Conservation (phyloP, 495 filamentous ascomycete species). For the Friedmanniomyces simplex region DNA sequence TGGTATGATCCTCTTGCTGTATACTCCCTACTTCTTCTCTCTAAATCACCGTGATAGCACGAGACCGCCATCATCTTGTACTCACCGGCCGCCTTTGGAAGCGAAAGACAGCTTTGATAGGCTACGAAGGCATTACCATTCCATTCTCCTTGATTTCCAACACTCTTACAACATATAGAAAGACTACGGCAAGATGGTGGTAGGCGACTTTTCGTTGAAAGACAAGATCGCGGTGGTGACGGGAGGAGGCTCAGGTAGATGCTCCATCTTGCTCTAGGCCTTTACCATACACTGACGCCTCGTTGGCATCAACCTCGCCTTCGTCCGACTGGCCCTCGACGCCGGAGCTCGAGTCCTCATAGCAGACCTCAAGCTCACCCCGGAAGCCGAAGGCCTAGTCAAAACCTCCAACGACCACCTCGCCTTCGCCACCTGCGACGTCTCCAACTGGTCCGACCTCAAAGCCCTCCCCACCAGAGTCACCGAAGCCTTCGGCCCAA, state of each 20-base stretch:
- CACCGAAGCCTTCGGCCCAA: slow-evolving; percentile 42
- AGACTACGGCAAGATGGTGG: not conserved
- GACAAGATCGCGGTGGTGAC: slow-evolving; percentile 13
- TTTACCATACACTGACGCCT: not conserved
- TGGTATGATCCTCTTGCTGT: no score
- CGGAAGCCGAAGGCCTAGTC: slow-evolving; percentile 23
- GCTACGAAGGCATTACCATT: not conserved
- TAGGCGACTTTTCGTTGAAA: slow-evolving; percentile 10
- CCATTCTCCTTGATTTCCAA: not conserved
- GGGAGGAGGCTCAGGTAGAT: slow-evolving; percentile 30
- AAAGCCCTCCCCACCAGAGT: slow-evolving; percentile 46
- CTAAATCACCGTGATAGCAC: no score
- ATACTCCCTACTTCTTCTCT: no score
- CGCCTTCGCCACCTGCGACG: slow-evolving; percentile 29
- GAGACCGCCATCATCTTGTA: no score
- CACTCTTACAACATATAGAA: not conserved
- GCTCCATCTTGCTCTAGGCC: slow-evolving; percentile 2
- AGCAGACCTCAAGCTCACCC: slow-evolving; percentile 26
- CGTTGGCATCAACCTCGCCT: slow-evolving; percentile 26
- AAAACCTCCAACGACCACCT: slow-evolving; percentile 24
- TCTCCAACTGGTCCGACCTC: slow-evolving; percentile 37
- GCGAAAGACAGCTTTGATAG: no score
- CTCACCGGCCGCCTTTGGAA: no score
- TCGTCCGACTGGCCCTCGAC: slow-evolving; percentile 22
- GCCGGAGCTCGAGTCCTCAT: slow-evolving; percentile 27